Evolutionary conservation across 2,329 filamentous ascomycete species (phyloP), one percentile per base, ranked within the genome.

Genomic region (Elsinoe ampelina): DNA sequence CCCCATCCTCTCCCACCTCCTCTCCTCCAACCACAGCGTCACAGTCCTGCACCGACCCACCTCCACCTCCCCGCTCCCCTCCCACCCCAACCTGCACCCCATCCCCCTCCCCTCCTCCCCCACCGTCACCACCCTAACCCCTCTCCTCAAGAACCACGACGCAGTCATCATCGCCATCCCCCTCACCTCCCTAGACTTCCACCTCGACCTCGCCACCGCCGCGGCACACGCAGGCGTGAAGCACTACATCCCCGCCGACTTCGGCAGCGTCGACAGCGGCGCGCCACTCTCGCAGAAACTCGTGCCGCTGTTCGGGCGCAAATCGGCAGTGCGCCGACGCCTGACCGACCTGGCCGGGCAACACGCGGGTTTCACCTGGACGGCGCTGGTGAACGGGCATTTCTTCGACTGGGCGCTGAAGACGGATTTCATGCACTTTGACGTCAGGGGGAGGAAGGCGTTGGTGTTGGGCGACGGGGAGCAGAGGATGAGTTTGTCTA

Each of bases 241-340:
- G 61, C 75, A 81, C 3, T 84, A 82, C 64, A 75, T 84, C 1
- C 81, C 82, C 1, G 80, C 79, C 35, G 84, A 87, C 61, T 86
- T 77, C 60, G 77, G 71, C 22, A 63, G 61, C 36, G 72, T 69
- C 63, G 74, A 70, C 63, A 73, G 63, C 58, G 68, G 61, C 38
- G 71, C 65, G 66, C 66, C 54, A 61, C 67, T 47, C 61, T 71
- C 56, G 51, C 67, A 66, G 38, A 66, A 66, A 2, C 60, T 72
- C 1, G 72, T 85, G 1, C 76, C 80, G 1, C 64, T 82, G 1
- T 83, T 81, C 58, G 67, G 65, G 1, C 67, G 67, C 59, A 86
- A 86, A 61, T 61, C 66, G 12, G 62, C 58, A n/a, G 62, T 70
- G 3, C 65, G 81, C 8, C 75, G 81, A 35, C 81, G 83, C 59